These are phyloP conservation scores for Globisporangium megalacanthum DNA, from an alignment of 352 stramenopile genomes.

Conservation along the genomic window DNA sequence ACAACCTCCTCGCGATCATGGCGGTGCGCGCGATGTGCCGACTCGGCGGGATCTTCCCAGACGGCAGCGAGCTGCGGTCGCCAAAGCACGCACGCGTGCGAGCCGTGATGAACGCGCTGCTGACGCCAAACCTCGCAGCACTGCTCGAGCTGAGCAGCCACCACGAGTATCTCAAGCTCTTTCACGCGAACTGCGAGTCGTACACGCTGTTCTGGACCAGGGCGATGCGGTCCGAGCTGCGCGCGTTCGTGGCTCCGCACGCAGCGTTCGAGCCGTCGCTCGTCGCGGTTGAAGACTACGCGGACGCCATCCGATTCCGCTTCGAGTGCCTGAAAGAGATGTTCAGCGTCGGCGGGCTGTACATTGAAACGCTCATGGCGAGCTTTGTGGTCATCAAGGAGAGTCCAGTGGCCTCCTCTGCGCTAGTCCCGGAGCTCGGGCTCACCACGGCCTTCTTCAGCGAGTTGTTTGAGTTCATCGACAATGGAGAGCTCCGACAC, in stretches of 20 bases:
- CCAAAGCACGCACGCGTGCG: conserved; percentile 39
- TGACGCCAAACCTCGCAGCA: conserved; percentile 70
- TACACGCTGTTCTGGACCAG: conserved; percentile 81
- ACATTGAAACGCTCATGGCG: conserved; percentile 68
- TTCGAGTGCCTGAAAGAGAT: conserved; percentile 61
- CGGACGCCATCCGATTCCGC: conserved; percentile 53
- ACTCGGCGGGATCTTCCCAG: conserved; percentile 53
- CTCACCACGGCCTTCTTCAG: conserved; percentile 64
- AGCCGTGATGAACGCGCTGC: conserved; percentile 39
- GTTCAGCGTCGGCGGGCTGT: conserved; percentile 63
- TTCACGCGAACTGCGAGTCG: conserved; percentile 69
- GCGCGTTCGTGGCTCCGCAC: conserved; percentile 42
- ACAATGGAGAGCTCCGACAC: conserved; percentile 46
- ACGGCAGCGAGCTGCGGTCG: conserved; percentile 41
- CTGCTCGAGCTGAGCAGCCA: conserved; percentile 60
- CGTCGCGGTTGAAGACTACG: conserved; percentile 34
- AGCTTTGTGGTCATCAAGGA: conserved; percentile 66
- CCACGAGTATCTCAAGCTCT: conserved; percentile 81
- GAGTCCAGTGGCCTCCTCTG: conserved; percentile 25
- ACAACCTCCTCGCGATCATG: conserved; percentile 78
- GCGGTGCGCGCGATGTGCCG: conserved; percentile 58
- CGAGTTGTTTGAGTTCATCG: conserved; percentile 75
- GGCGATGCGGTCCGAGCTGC: conserved; percentile 63
- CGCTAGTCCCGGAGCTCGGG: conserved; percentile 39
- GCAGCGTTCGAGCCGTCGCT: conserved; percentile 29